A percentile compares a stretch with the other conserved stretches of the same genome.
Evolutionary conservation across 352 stramenopile species (phyloP).

Genomic region (Blastocystis sp.): DNA sequence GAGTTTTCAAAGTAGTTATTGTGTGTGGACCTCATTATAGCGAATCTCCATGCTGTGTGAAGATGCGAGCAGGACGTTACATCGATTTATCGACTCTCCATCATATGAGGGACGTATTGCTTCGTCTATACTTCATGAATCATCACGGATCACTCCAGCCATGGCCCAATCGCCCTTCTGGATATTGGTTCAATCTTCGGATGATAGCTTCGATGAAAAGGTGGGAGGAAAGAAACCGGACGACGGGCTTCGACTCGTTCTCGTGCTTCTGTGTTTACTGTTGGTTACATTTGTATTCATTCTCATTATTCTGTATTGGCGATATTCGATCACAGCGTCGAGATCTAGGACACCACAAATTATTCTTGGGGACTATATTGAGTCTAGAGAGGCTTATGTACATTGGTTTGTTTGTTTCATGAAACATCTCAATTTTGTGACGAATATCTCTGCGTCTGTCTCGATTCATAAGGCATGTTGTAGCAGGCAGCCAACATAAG

Average conservation of each 20-base stretch:
- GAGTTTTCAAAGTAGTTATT: neutral
- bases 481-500: neutral
- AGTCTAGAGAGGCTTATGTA: neutral
- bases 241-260: neutral
- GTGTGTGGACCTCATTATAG: neutral
- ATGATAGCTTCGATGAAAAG: neutral
- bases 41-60: neutral
- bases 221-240: neutral
- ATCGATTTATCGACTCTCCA: neutral
- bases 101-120: neutral
- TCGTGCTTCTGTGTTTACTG: neutral
- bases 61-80: neutral
- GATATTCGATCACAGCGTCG: neutral
- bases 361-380: neutral
- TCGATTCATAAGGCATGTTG: neutral
- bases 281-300: constrained; percentile 20
- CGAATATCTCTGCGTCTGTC: neutral
- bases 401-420: constrained; percentile 2
- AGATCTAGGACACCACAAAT: neutral
- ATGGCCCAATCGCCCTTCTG: constrained; percentile 5
- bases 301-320: neutral
- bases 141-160: neutral
- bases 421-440: neutral
- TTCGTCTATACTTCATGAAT: neutral
- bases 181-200: neutral